Conservation (phyloP, 768 basidiomycete genomes). For the Tulasnella sp. region DNA sequence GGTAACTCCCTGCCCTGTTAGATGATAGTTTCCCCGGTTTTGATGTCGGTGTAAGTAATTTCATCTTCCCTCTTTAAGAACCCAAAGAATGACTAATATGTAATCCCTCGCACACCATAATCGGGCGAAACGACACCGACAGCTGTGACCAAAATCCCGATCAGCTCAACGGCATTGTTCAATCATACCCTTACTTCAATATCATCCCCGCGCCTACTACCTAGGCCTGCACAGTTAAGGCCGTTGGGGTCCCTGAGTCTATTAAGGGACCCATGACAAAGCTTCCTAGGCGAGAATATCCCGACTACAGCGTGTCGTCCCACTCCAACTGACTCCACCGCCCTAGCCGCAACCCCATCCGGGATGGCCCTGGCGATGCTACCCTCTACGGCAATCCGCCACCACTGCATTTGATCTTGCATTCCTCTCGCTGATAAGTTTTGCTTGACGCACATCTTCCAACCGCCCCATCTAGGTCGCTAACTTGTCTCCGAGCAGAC, state of each 20-base stretch:
- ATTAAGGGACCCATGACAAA: constrained; percentile 28
- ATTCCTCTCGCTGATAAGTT: too few species aligned
- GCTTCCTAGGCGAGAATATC: constrained; percentile 29
- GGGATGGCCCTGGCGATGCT: too few species aligned
- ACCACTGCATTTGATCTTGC: too few species aligned
- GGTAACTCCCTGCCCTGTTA: neutral
- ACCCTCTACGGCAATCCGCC: too few species aligned
- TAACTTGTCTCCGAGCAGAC: too few species aligned
- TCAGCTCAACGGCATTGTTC: neutral
- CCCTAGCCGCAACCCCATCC: too few species aligned
- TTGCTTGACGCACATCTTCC: too few species aligned
- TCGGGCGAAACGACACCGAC: constrained; percentile 22
- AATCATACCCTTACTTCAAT: constrained; percentile 38
- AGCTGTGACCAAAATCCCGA: constrained; percentile 8
- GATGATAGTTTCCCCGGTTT: neutral
- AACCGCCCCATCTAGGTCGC: too few species aligned
- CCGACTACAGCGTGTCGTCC: too few species aligned
- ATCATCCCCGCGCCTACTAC: constrained; percentile 35
- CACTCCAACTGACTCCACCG: too few species aligned
- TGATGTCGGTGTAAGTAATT: neutral
- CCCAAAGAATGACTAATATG: too few species aligned
- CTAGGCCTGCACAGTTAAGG: constrained; percentile 41
- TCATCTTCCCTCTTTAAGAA: neutral
- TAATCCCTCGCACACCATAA: neutral
- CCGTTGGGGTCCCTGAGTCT: constrained; percentile 33